Evolutionary conservation across 352 stramenopile genomes (phyloP), one percentile per base, ranked within the genome.

Genomic region (Phytophthora vignae): DNA sequence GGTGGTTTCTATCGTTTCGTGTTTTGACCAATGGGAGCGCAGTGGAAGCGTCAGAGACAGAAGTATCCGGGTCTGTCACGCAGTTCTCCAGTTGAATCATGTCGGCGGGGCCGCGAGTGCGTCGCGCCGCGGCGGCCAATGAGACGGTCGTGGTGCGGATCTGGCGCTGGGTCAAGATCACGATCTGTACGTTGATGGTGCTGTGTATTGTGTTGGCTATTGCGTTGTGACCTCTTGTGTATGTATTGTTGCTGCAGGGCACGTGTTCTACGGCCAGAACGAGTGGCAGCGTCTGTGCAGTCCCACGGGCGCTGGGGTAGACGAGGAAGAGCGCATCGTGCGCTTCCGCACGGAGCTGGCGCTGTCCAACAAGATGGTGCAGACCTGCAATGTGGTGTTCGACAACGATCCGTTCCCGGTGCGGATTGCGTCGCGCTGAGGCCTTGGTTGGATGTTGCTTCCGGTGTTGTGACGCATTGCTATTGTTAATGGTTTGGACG

Each of bases 351-450:
- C 90, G 48, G 83, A 79, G 52, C 33, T 93, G 46, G 87, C 87
- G 38, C 82, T 96, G 14, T 92, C 86, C 2, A 64, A 36, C 7
- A 36, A 74, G 42, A 86, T 95, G 29, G 83, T 90, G 36, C 77
- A 78, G 29, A 84, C 79, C n/a, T 93, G 89, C 71, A 90, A 94
- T 42, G 83, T 86, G 3, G 84, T 96, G 33, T 96, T 96, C 58
- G 83, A 91, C 59, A 89, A 88, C 63, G 82, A 94, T 61, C 67
- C 76, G 15, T 95, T 96, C 42, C 72, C 83, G 42, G 85, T 93
- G 63, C 62, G 31, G 5, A 44, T 63, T 22, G 27, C 21, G n/a
- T 44, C 40, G 55, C 46, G 53, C 8, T 12, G 12, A 8, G 55
- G 15, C 55, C 17, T 48, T 48, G 44, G 44, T 52, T 19, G 21